phyloP scores from a whole-genome alignment of 805 yeast genomes.

The Candida michaelii region DNA sequence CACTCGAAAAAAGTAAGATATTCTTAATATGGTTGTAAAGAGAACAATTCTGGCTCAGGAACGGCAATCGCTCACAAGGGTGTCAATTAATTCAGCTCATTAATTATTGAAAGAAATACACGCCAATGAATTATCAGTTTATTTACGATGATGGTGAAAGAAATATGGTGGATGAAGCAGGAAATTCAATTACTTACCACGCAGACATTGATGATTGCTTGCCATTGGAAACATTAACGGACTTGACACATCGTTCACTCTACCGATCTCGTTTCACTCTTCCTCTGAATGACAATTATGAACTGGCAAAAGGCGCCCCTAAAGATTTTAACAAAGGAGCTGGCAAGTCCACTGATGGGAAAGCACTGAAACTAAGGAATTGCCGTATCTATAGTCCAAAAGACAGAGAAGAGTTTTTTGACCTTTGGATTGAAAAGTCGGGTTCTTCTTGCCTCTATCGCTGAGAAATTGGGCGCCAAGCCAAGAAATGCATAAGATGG shows the following conservation, averaged over 20 bases:
- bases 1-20: neutral
- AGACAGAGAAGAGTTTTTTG: constrained; percentile 10
- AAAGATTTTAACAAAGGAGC: too few relatives aligned
- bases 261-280: neutral
- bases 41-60: constrained; percentile 3
- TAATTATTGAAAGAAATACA: neutral
- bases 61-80: neutral
- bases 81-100: constrained; percentile 5
- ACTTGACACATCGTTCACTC: constrained; percentile 4
- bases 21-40: constrained; percentile 2
- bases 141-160: constrained; percentile 8
- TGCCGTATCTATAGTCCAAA: constrained; percentile 3
- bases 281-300: constrained; percentile 1
- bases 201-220: constrained; percentile 5
- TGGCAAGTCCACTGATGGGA: neutral
- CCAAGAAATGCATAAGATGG: constrained; percentile 13
- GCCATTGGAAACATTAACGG: constrained; percentile 6
- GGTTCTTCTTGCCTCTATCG: constrained; percentile 8
- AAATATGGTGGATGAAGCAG: constrained; percentile 9
- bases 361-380: neutral
- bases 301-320: constrained; percentile 2
- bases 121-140: constrained; percentile 8
- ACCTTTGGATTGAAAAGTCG: constrained; percentile 7
- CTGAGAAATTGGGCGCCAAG: constrained; percentile 8
- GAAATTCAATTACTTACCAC: constrained; percentile 7